Base-by-base conservation (phyloP, 345 rosid species). In the Geranium brycei region DNA sequence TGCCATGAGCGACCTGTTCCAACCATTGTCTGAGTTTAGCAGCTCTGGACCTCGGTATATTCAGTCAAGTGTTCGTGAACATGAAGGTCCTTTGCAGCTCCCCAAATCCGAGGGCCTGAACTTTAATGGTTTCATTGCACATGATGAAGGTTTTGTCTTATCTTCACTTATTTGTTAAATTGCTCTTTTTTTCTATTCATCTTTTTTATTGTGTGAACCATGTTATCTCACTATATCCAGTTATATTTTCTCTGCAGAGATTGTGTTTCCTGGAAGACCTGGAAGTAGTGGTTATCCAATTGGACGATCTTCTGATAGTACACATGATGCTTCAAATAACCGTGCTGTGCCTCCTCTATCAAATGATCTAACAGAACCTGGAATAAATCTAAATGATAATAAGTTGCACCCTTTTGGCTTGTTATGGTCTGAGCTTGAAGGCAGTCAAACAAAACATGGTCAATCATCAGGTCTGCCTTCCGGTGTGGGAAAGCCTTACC, bases 381-480 rank as follows among this genome's bases (percentile, higher is more conserved):
- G 28, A 23, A 23, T 23, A 23, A 23, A 23, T 23, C 28, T 23
- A 23, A 77, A 69, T 58, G 80, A 81, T 57, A 75, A 65, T 57
- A 81, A 78, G 76, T 51, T 79, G 75, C 86, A 85, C 55, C 87
- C 80, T 23, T 79, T 85, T 73, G 86, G 86, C 61, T 64, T 83
- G 69, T 76, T 83, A n/a, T 79, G 83, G 87, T 81, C 91, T 7
- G 87, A 85, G 77, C 81, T 83, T 66, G 91, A 81, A 75, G 76
- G 70, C 66, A 64, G 78, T 58, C 73, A 71, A 57, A 23, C 76
- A 67, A 79, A 79, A 66, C 75, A 71, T 61, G 66, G 61, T 17
- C 72, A 76, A 19, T 56, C 73, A 62, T 69, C 78, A 51, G 71
- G 75, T 68, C 40, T 76, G 63, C 74, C 79, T 75, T 68, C 76